phyloP scores from a whole-genome alignment of 805 yeast genomes.

The Metschnikowia arizonensis region DNA sequence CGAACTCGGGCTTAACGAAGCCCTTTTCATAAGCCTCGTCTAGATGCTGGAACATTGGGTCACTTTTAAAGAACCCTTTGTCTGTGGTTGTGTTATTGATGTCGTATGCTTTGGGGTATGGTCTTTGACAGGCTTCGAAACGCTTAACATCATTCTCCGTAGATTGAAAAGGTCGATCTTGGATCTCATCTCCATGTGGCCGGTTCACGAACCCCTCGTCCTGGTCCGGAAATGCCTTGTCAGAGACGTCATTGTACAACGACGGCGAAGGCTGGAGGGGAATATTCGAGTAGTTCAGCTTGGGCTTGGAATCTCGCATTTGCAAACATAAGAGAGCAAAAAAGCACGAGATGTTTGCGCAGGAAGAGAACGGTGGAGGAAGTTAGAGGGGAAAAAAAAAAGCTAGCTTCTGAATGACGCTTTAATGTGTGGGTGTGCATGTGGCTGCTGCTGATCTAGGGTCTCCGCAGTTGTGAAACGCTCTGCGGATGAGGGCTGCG shows the following conservation, averaged over 20 bases:
- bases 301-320: conserved; percentile 5
- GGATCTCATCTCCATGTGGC: background rate
- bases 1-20: background rate
- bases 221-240: background rate
- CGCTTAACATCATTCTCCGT: background rate
- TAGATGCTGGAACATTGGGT: background rate
- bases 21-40: background rate
- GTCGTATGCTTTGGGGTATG: background rate
- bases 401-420: background rate
- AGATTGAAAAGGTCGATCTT: background rate
- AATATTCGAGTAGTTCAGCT: background rate
- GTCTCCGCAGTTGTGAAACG: conserved; percentile 6
- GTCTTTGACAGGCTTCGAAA: background rate
- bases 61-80: background rate
- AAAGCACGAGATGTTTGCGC: background rate
- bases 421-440: conserved; percentile 6
- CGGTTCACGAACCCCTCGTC: background rate
- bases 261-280: conserved; percentile 3
- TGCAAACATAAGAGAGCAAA: background rate
- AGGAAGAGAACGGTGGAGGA: background rate
- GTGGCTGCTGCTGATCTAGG: conserved; percentile 4
- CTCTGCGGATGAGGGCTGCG: conserved; percentile 3
- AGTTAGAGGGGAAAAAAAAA: background rate
- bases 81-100: background rate
- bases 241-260: conserved; percentile 2